Evolutionary conservation across 345 rosid genomes (phyloP).

Genomic region (Lumnitzera racemosa): DNA sequence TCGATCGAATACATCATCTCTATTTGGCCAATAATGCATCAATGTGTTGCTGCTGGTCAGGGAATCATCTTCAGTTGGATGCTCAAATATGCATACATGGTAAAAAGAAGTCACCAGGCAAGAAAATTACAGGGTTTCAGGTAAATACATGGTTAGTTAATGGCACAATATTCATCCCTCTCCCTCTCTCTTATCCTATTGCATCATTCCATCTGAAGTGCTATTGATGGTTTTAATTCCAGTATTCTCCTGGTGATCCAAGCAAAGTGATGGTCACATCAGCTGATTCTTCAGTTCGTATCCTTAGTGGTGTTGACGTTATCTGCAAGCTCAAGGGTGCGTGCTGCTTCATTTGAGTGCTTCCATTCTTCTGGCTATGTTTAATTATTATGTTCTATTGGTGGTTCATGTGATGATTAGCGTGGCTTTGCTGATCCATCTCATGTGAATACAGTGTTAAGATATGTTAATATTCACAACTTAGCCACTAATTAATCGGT

Average conservation of each 20-base stretch:
- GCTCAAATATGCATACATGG: slow-evolving; percentile 49
- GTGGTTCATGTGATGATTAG: too few relatives aligned
- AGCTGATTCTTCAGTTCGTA: slow-evolving; percentile 62
- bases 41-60: slow-evolving; percentile 26
- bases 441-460: too few relatives aligned
- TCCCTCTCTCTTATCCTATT: background rate
- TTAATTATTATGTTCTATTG: too few relatives aligned
- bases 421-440: too few relatives aligned
- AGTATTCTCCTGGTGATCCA: slow-evolving; percentile 58
- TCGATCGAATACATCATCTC: slow-evolving; percentile 7
- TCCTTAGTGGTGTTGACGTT: slow-evolving; percentile 39
- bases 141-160: slow-evolving; percentile 8
- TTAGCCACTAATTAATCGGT: background rate
- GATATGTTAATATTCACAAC: too few relatives aligned
- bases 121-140: slow-evolving; percentile 74
- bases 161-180: background rate
- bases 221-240: slow-evolving; percentile 8
- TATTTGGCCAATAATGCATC: background rate
- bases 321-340: slow-evolving; percentile 58
- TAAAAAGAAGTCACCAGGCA: slow-evolving; percentile 58
- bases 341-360: background rate
- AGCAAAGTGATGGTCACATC: slow-evolving; percentile 59
- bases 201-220: slow-evolving; percentile 5
- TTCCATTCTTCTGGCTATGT: too few relatives aligned
- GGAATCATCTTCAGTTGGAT: slow-evolving; percentile 39